Evolutionary conservation across 805 yeast species (phyloP).

Genomic region (Tetrapisispora namnaoensis): DNA sequence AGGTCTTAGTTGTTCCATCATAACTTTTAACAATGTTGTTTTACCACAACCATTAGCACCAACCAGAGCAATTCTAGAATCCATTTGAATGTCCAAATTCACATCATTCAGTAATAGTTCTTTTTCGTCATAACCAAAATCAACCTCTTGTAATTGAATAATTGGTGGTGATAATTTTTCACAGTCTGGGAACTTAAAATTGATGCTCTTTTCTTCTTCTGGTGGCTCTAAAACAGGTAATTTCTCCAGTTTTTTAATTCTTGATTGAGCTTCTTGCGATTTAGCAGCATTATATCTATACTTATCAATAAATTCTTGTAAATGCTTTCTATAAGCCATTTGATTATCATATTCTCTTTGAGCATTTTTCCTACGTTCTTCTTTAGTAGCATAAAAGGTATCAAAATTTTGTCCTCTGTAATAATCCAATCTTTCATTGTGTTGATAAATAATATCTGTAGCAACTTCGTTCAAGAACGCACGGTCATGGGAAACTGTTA

Average conservation of each 20-base stretch:
- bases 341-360: slow-evolving; percentile 94
- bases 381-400: slow-evolving; percentile 83
- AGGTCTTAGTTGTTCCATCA: slow-evolving; percentile 72
- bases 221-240: slow-evolving; percentile 90
- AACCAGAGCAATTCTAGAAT: slow-evolving; percentile 89
- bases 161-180: slow-evolving; percentile 91
- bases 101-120: slow-evolving; percentile 63
- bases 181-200: slow-evolving; percentile 91
- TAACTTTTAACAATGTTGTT: slow-evolving; percentile 79
- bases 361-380: slow-evolving; percentile 89
- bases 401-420: slow-evolving; percentile 92
- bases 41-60: slow-evolving; percentile 99
- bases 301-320: slow-evolving; percentile 91
- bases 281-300: slow-evolving; percentile 96
- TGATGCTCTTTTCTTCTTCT: slow-evolving; percentile 76
- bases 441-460: slow-evolving; percentile 96
- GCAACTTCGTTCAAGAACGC: slow-evolving; percentile 96
- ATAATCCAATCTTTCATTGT: slow-evolving; percentile 91
- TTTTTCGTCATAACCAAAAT: slow-evolving; percentile 69
- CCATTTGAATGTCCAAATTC: slow-evolving; percentile 84
- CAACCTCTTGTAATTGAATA: slow-evolving; percentile 73
- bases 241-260: slow-evolving; percentile 93
- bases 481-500: slow-evolving; percentile 96
- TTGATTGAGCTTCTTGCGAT: slow-evolving; percentile 94
- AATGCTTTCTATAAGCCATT: slow-evolving; percentile 88